phyloP scores from a whole-genome alignment of 176 grass and related monocot species.

The Musa itinerans region DNA sequence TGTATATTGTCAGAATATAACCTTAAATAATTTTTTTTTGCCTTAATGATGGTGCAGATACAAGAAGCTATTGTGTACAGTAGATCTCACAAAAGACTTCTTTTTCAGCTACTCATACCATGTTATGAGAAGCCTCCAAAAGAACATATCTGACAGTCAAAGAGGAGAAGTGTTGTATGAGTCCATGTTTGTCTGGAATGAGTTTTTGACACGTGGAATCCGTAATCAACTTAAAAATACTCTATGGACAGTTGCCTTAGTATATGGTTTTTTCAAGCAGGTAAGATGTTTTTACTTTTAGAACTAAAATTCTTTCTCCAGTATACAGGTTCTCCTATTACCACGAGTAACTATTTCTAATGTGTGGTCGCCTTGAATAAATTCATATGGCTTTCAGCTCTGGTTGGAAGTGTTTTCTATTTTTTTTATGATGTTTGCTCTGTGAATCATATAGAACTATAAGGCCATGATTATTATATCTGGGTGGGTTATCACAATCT shows the following conservation, averaged over 20 bases:
- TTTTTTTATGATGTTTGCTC: too few relatives aligned
- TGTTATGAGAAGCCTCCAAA: slow-evolving; percentile 83
- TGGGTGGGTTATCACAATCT: too few relatives aligned
- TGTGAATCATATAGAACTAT: too few relatives aligned
- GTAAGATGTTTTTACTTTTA: slow-evolving; percentile 27
- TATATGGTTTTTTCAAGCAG: slow-evolving; percentile 95
- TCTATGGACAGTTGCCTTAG: slow-evolving; percentile 70
- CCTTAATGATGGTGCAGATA: slow-evolving; percentile 48
- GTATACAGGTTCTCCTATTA: background rate
- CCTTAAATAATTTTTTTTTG: background rate
- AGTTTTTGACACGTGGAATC: slow-evolving; percentile 57
- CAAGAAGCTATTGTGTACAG: slow-evolving; percentile 67
- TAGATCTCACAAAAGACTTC: slow-evolving; percentile 92
- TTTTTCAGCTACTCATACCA: slow-evolving; percentile 90
- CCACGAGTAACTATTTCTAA: background rate
- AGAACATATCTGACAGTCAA: slow-evolving; percentile 56
- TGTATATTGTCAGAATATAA: background rate
- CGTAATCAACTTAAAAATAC: slow-evolving; percentile 46
- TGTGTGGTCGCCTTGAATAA: background rate
- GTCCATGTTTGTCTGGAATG: slow-evolving; percentile 92
- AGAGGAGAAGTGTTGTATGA: slow-evolving; percentile 49
- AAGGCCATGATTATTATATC: too few relatives aligned
- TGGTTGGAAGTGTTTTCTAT: too few relatives aligned
- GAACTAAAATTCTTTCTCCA: background rate
- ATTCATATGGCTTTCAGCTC: background rate